Evolutionary conservation across 2,329 filamentous ascomycete genomes (phyloP), one percentile per base, ranked within the genome.

Genomic region (Cordyceps cateniannulata): DNA sequence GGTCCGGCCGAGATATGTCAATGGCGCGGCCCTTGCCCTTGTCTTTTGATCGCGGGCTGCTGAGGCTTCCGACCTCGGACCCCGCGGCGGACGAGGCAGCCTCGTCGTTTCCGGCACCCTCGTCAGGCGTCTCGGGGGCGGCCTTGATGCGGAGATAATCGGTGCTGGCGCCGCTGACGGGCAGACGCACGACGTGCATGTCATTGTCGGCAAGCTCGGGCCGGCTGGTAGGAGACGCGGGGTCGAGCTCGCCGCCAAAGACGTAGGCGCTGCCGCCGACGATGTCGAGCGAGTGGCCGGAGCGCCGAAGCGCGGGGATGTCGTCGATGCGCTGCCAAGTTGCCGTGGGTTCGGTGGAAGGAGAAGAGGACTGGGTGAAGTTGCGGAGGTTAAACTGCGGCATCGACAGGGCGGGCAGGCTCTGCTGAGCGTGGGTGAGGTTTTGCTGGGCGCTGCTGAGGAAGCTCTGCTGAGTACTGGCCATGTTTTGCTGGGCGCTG

Each of bases 201-300:
- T 85, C 79, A 69, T 91, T 90, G 74, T 92, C 89, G 60, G 87
- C 81, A 7, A 88, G 87, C 68, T 85, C 80, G 3, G 20, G 16
- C 8, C 42, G 18, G 18, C 42, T n/a, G n/a, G 4, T n/a, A 5
- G n/a, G 32, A 2, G 32, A 35, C 42, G 42, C 1, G 1, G 42
- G 18, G 42, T 88, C 81, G 50, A 78, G 75, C 71, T 95, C 90
- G 65, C 91, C 91, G 62, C 91, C 91, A 69, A 92, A 96, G 67
- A 96, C 79, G 72, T 85, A 88, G 47, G 82, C 81, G 44, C 75
- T 75, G 27, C 79, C 75, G 38, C 75, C 75, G 51, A 87, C 70
- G 50, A 87, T 80, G 48, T 89, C 81, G 66, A 92, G 71, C 3
- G 84, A 82, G 69, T 95, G 90, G 0, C 90, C 92, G 1, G 90